phyloP scores from a whole-genome alignment of 192 early-diverging fungal species.

The Backusella psychrophila region DNA sequence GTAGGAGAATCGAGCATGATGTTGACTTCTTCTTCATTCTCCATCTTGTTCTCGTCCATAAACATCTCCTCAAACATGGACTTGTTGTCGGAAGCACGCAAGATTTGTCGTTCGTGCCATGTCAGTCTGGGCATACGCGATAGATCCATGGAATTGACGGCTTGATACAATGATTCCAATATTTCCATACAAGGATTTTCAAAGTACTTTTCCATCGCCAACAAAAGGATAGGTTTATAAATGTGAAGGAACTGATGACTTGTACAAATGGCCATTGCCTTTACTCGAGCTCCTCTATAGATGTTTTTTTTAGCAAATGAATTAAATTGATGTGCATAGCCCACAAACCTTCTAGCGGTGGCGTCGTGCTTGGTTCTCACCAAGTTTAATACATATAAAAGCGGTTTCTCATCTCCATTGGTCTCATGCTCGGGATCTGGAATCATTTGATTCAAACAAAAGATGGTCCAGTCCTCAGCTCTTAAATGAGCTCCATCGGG shows the following conservation, averaged over 20 bases:
- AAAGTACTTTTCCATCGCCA: slow-evolving; percentile 93
- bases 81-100: slow-evolving; percentile 78
- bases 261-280: slow-evolving; percentile 92
- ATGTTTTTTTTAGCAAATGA: neutral
- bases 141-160: slow-evolving; percentile 85
- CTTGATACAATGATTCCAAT: slow-evolving; percentile 74
- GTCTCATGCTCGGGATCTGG: slow-evolving; percentile 44
- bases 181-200: slow-evolving; percentile 69
- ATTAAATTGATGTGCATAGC: neutral
- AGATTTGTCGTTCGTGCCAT: slow-evolving; percentile 72
- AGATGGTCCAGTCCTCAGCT: slow-evolving; percentile 93
- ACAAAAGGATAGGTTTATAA: slow-evolving; percentile 82
- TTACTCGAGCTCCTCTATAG: slow-evolving; percentile 81
- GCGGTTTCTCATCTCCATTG: slow-evolving; percentile 51
- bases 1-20: neutral
- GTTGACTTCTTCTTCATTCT: slow-evolving; percentile 5
- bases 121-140: slow-evolving; percentile 75
- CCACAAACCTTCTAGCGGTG: slow-evolving; percentile 58
- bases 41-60: slow-evolving; percentile 18
- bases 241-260: slow-evolving; percentile 88
- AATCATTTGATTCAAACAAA: slow-evolving; percentile 79
- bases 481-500: slow-evolving; percentile 93
- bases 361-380: slow-evolving; percentile 88
- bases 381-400: slow-evolving; percentile 87
- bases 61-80: slow-evolving; percentile 86